Conservation (phyloP, 1,139 yeast species). For the Pichia kudriavzevii region DNA sequence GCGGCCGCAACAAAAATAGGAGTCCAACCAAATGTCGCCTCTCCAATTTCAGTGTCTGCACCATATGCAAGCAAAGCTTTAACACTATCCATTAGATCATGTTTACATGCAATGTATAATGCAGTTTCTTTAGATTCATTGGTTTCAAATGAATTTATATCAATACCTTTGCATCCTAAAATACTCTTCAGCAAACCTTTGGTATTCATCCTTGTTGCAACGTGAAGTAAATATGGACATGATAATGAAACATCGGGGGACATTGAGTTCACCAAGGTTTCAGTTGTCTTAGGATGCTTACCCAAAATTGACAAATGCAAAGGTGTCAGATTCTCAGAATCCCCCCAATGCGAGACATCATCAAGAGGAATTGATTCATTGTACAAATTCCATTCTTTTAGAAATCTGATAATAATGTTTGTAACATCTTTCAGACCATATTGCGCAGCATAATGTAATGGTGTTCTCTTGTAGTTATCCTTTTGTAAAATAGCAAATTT, state of each 20-base stretch:
- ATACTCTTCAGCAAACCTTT: slow-evolving; percentile 49
- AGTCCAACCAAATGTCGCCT: slow-evolving; percentile 85
- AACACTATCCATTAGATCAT: slow-evolving; percentile 49
- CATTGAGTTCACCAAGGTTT: slow-evolving; percentile 47
- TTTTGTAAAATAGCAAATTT: slow-evolving; percentile 49
- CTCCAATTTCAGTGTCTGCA: slow-evolving; percentile 74
- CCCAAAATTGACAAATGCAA: slow-evolving; percentile 78
- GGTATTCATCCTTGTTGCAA: slow-evolving; percentile 68
- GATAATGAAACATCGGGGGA: slow-evolving; percentile 29
- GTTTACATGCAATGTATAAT: slow-evolving; percentile 68
- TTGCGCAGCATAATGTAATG: slow-evolving; percentile 85
- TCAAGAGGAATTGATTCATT: slow-evolving; percentile 47
- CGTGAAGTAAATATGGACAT: slow-evolving; percentile 48
- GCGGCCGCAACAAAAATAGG: slow-evolving; percentile 88
- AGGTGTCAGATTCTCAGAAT: slow-evolving; percentile 76
- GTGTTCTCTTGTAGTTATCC: slow-evolving; percentile 76
- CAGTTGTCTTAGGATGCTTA: slow-evolving; percentile 71
- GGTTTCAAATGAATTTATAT: slow-evolving; percentile 54
- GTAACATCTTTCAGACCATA: slow-evolving; percentile 70
- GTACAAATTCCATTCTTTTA: slow-evolving; percentile 46
- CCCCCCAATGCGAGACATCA: slow-evolving; percentile 63
- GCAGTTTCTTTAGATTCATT: slow-evolving; percentile 67
- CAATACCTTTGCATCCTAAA: slow-evolving; percentile 50
- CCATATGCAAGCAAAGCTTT: slow-evolving; percentile 47
- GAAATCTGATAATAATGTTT: slow-evolving; percentile 44